A percentile compares a stretch with the other conserved stretches of the same genome.
phyloP scores from a whole-genome alignment of 2,329 filamentous ascomycete genomes.

The Thelonectria blattea region DNA sequence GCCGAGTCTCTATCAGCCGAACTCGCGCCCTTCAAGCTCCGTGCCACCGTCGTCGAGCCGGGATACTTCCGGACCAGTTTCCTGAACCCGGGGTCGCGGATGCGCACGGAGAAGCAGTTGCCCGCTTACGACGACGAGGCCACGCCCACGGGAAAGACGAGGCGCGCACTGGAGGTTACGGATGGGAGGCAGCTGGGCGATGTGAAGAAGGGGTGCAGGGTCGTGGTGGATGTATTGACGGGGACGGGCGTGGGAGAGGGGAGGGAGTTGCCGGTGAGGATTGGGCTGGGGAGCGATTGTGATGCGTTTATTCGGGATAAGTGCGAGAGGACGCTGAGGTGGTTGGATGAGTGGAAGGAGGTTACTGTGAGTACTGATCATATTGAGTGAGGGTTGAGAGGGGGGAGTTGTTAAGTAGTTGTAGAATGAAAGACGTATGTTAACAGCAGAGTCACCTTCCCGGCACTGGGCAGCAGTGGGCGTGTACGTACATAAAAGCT shows the following conservation, averaged over 20 bases:
- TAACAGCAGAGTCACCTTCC: no score
- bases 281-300: constrained; percentile 61
- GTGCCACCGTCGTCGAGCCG: constrained; percentile 53
- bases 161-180: constrained; percentile 41
- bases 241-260: constrained; percentile 54
- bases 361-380: constrained; percentile 36
- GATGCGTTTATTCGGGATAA: constrained; percentile 50
- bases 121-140: constrained; percentile 41
- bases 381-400: neutral
- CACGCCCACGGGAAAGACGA: constrained; percentile 38
- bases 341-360: constrained; percentile 57
- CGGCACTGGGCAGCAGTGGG: no score
- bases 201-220: constrained; percentile 56
- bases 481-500: no score
- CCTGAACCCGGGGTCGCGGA: constrained; percentile 45
- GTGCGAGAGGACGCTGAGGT: constrained; percentile 48
- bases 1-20: constrained; percentile 52
- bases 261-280: constrained; percentile 56
- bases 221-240: constrained; percentile 63
- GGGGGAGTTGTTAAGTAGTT: neutral
- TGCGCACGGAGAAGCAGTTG: constrained; percentile 38
- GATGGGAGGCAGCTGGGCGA: constrained; percentile 62
- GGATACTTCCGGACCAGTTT: constrained; percentile 61
- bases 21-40: constrained; percentile 52
- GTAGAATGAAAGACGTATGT: no score